These are phyloP conservation scores for Claviceps pusilla DNA, from an alignment of 2,329 filamentous ascomycete genomes.

Conservation along the genomic window DNA sequence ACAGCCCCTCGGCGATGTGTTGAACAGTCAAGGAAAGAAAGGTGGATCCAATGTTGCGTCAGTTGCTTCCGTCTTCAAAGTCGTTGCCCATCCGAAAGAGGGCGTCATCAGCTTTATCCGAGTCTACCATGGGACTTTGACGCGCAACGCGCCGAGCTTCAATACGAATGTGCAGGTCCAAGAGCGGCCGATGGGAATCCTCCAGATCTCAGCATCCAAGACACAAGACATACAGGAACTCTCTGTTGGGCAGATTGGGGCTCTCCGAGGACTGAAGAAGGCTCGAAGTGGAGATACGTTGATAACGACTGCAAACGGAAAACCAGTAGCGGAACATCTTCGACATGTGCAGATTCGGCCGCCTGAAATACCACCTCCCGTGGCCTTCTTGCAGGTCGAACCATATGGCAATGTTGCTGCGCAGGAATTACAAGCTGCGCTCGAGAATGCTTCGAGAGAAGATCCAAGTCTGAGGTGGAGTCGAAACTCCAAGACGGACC, in stretches of 20 bases:
- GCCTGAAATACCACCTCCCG: slow-evolving; percentile 78
- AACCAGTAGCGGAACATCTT: slow-evolving; percentile 51
- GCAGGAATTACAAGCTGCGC: slow-evolving; percentile 60
- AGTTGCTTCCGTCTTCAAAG: slow-evolving; percentile 74
- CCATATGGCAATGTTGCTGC: slow-evolving; percentile 63
- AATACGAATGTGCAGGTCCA: slow-evolving; percentile 73
- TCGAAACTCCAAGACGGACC: slow-evolving; percentile 76
- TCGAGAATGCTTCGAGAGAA: slow-evolving; percentile 70
- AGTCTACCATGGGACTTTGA: slow-evolving; percentile 73
- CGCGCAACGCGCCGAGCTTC: slow-evolving; percentile 61
- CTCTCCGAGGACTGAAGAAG: slow-evolving; percentile 76
- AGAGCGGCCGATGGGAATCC: slow-evolving; percentile 64
- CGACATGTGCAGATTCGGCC: slow-evolving; percentile 70
- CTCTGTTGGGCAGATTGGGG: slow-evolving; percentile 78
- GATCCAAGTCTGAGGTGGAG: slow-evolving; percentile 82
- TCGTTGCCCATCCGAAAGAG: slow-evolving; percentile 72
- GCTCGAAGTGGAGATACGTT: slow-evolving; percentile 91
- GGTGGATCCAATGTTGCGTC: slow-evolving; percentile 24
- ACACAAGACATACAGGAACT: slow-evolving; percentile 73
- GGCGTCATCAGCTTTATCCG: slow-evolving; percentile 85
- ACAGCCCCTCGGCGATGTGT: slow-evolving; percentile 20
- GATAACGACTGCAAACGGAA: slow-evolving; percentile 50
- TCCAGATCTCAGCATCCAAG: slow-evolving; percentile 82
- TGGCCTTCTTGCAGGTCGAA: slow-evolving; percentile 93
- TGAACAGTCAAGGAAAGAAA: slow-evolving; percentile 25